Evolutionary conservation across 2,329 filamentous ascomycete genomes (phyloP), one percentile per base, ranked within the genome.

Genomic region (Fusarium sp.): DNA sequence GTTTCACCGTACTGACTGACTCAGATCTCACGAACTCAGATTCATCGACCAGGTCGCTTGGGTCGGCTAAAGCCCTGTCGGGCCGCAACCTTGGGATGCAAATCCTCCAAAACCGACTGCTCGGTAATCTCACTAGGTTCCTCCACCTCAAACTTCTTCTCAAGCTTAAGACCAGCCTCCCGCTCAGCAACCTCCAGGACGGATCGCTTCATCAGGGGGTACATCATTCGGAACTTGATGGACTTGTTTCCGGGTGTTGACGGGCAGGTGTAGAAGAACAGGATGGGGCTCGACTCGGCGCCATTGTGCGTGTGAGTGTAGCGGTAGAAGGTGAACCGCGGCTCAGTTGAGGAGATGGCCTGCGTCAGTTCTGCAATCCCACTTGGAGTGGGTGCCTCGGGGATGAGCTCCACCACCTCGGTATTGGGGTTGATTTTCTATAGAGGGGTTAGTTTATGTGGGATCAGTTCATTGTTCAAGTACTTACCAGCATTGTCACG

Each of bases 231-330:
- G 83, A 93, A 92, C 84, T 94, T 95, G 84, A 96, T 93, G 59
- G 89, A 85, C 83, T 91, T 93, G 59, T 87, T 90, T 34, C 85
- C 88, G 0, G 89, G 84, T 9, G 91, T 87, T 13, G 88, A 85
- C 2, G 94, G 94, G 81, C 93, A 95, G 11, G 93, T 96, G 84
- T 95, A 96, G 80, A 96, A 90, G 84, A 96, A 96, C 11, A 96
- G 86, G 54, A 96, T 85, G 6, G 91, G 89, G 62, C 85, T 87
- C 59, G 86, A 84, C 67, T 87, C 83, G 51, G 79, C 72, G 28
- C 89, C 89, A 38, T 85, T 83, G 70, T 90, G 83, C 47, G 87
- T 87, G 78, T 92, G 88, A 18, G 82, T 84, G 81, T 91, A 93
- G 34, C 91, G 88, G 85, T 92, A 96, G 80, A 96, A 94, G 12